Evolutionary conservation across 2,329 filamentous ascomycete species (phyloP).

Genomic region (Trichoderma harzianum): DNA sequence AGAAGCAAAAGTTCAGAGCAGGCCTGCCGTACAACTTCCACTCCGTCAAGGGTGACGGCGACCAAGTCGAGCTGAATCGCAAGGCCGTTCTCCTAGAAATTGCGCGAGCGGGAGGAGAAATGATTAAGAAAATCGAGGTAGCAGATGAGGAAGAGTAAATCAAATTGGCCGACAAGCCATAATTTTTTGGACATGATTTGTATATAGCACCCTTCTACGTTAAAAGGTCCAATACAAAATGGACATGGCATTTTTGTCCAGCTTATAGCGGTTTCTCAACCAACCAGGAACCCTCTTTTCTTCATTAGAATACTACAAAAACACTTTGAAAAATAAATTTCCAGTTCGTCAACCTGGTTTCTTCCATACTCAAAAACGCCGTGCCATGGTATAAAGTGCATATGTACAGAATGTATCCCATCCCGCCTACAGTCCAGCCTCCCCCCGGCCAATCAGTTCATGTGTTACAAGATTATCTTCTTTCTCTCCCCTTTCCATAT

Average conservation of each 20-base stretch:
- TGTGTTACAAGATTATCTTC: conserved; percentile 7
- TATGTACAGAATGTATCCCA: conserved; percentile 26
- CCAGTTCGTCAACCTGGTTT: conserved; percentile 17
- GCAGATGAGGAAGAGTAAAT: conserved; percentile 22
- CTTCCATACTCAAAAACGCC: conserved; percentile 27
- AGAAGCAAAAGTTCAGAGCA: conserved; percentile 62
- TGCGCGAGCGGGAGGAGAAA: conserved; percentile 60
- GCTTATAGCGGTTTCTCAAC: background rate
- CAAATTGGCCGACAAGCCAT: background rate
- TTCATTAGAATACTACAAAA: conserved; percentile 3
- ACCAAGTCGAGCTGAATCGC: conserved; percentile 62
- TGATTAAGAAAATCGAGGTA: conserved; percentile 66
- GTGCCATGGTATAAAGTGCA: conserved; percentile 41
- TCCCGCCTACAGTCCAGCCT: conserved; percentile 15
- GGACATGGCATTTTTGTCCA: background rate
- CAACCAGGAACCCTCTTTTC: background rate
- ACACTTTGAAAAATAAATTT: background rate
- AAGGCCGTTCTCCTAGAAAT: conserved; percentile 70
- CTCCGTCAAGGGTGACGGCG: conserved; percentile 38
- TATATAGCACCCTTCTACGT: background rate
- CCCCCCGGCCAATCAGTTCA: background rate
- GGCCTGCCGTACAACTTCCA: conserved; percentile 62
- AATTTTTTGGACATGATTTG: background rate
- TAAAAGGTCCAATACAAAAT: background rate
- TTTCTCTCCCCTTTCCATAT: conserved; percentile 1